Evolutionary conservation across 805 yeast genomes (phyloP), one percentile per base, ranked within the genome.

Genomic region (Zygosaccharomyces gambellarensis): DNA sequence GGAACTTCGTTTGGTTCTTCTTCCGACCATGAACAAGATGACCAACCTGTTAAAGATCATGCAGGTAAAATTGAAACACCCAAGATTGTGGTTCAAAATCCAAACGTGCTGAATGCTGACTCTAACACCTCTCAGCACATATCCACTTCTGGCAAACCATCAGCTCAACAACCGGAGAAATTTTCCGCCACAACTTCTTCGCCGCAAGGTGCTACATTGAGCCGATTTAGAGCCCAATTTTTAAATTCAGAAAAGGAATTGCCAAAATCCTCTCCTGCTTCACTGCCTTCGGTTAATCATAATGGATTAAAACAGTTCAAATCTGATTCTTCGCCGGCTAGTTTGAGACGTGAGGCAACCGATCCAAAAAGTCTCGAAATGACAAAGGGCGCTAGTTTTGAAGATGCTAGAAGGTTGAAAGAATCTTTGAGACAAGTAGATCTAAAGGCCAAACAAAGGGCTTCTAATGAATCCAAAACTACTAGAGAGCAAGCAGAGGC

Each of bases 391-490:
- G 48, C 48, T 25, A 48, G 48, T 17, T 36, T 39, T 7, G 47
- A 46, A n/a, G 46, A 47, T 4, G 39, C 40, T 23, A 44, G 44
- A 32, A 40, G 39, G 9, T 41, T 36, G 46, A 52, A 43, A 44
- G 56, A 45, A 47, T 34, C 46, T 21, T 31, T 44, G 40, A 51
- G 52, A 34, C 50, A 52, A 21, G 54, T 49, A 10, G 55, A 54
- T 40, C 43, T 36, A 39, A 46, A 32, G 23, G 40, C 48, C 21
- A 54, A 44, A 36, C 50, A 52, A 19, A 48, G 46, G 38, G 53
- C 53, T 30, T 45, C 41, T 12, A 54, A 54, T 36, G 57, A 53
- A 9, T 43, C 54, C 22, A 54, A 51, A 42, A 45, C 38, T 29
- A 50, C 51, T 7, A 52, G 50, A 34, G 50, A 48, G 17, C 49